These are phyloP conservation scores for Aspergillaceae sp. DNA, from an alignment of 2,329 filamentous ascomycete genomes.

Conservation along the genomic window DNA sequence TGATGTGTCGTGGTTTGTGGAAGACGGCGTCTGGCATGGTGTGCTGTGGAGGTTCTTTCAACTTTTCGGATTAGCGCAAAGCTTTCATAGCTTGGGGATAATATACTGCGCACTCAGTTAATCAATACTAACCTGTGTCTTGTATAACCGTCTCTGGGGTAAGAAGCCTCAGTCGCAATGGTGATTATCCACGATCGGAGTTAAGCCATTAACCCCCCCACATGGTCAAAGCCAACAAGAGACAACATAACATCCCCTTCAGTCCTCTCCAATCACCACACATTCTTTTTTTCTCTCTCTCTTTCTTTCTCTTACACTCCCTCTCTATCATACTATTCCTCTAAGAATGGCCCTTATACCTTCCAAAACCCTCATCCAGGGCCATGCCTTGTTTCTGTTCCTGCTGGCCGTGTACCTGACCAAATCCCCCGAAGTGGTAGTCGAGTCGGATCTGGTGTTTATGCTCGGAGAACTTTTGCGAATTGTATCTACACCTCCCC, in stretches of 20 bases:
- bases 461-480: constrained; percentile 77
- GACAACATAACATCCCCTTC: no score
- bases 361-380: constrained; percentile 69
- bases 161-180: no score
- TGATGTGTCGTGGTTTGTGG: constrained; percentile 59
- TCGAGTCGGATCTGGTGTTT: constrained; percentile 71
- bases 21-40: constrained; percentile 15
- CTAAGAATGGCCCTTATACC: constrained; percentile 70
- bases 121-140: no score
- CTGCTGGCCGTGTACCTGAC: constrained; percentile 78
- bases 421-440: constrained; percentile 60
- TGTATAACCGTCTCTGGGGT: no score
- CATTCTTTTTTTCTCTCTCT: no score
- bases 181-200: constrained; percentile 1
- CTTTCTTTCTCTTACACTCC: not conserved
- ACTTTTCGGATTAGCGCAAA: constrained; percentile 10
- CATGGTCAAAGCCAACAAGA: not conserved
- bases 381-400: constrained; percentile 74
- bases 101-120: not conserved
- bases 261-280: no score
- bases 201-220: not conserved
- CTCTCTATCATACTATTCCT: not conserved
- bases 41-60: not conserved
- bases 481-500: constrained; percentile 48
- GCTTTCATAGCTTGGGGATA: not conserved